phyloP scores from a whole-genome alignment of 2,329 filamentous ascomycete species.

The Fusarium sororula region DNA sequence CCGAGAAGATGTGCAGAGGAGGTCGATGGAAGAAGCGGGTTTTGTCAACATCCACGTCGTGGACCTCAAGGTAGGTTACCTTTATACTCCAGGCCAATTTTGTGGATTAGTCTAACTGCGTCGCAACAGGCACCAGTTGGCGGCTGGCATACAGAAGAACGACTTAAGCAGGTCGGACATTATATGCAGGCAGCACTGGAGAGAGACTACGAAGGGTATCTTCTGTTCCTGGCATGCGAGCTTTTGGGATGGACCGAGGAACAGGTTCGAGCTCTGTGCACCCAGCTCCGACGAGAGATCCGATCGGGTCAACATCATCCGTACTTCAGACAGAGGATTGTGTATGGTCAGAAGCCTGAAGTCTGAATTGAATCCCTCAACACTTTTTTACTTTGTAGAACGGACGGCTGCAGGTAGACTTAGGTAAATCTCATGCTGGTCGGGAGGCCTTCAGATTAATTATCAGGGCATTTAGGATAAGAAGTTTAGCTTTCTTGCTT shows the following conservation, averaged over 20 bases:
- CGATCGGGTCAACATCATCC: conserved; percentile 10
- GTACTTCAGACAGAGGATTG: conserved; percentile 17
- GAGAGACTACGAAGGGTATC: conserved; percentile 11
- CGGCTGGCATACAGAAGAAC: background rate
- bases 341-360: conserved; percentile 7
- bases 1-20: conserved; percentile 1
- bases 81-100: fast-evolving
- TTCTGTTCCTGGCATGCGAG: conserved; percentile 11
- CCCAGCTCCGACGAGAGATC: background rate
- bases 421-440: background rate
- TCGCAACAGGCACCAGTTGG: background rate
- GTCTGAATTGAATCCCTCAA: fast-evolving
- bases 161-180: background rate
- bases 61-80: background rate
- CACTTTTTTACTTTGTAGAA: too few relatives aligned
- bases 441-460: background rate
- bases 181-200: conserved; percentile 14
- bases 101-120: background rate
- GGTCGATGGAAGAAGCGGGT: background rate
- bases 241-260: conserved; percentile 1
- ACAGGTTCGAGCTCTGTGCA: background rate
- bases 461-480: fast-evolving
- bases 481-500: background rate
- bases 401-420: too few relatives aligned
- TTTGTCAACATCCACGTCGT: conserved; percentile 10